phyloP scores from a whole-genome alignment of 441 rosid species.

The Euphorbia celastroides region DNA sequence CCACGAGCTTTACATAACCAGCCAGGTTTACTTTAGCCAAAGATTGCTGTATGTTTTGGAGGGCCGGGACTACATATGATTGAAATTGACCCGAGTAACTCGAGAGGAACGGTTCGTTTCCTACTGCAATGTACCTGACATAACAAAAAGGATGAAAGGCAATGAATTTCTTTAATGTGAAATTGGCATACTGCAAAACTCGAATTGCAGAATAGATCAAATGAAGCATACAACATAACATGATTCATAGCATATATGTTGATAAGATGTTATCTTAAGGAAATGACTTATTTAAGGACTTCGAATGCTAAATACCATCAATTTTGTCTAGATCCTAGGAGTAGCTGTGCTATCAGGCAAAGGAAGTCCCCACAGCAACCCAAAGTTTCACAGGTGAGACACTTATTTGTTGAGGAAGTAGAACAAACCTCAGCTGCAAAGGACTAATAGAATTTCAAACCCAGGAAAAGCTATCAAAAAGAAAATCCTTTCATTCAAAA shows the following conservation, averaged over 20 bases:
- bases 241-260: not conserved
- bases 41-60: constrained; percentile 74
- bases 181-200: not conserved
- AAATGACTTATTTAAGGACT: constrained; percentile 14
- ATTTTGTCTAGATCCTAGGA: constrained; percentile 22
- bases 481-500: constrained; percentile 10
- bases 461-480: constrained; percentile 13
- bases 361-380: constrained; percentile 28
- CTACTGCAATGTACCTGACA: constrained; percentile 78
- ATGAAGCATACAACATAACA: not conserved
- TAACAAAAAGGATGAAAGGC: constrained; percentile 10
- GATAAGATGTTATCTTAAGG: constrained; percentile 1
- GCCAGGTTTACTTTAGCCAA: constrained; percentile 77
- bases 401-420: constrained; percentile 20
- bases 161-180: no score
- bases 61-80: constrained; percentile 70
- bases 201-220: not conserved
- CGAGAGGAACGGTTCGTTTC: constrained; percentile 87
- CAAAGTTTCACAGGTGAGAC: constrained; percentile 23
- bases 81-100: constrained; percentile 65
- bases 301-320: constrained; percentile 23
- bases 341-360: constrained; percentile 19
- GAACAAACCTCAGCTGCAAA: constrained; percentile 26
- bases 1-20: constrained; percentile 68
- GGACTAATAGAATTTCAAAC: constrained; percentile 25